Conservation (phyloP, 495 filamentous ascomycete species). For the Penicillium daleae region DNA sequence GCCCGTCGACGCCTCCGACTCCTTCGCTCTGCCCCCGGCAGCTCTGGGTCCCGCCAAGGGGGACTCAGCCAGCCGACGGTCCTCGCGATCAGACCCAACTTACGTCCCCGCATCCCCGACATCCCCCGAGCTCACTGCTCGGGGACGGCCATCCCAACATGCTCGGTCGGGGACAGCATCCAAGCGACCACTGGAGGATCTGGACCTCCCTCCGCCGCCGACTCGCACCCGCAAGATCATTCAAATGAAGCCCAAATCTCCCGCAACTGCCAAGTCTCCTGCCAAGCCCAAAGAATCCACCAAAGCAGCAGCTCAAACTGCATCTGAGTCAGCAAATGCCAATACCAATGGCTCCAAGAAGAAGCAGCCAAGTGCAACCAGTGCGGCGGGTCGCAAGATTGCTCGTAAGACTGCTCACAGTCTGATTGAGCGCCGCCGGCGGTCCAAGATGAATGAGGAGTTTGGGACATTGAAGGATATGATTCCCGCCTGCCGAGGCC, state of each 20-base stretch:
- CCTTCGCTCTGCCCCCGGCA: constrained; percentile 84
- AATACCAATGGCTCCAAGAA: constrained; percentile 57
- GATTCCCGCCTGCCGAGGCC: constrained; percentile 88
- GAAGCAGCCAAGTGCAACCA: constrained; percentile 68
- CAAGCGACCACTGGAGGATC: constrained; percentile 56
- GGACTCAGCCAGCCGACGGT: constrained; percentile 45
- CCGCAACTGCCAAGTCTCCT: constrained; percentile 30
- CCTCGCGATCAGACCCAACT: constrained; percentile 48
- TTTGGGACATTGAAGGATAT: constrained; percentile 92
- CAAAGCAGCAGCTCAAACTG: constrained; percentile 33
- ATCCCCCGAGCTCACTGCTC: constrained; percentile 48
- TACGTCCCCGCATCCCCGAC: constrained; percentile 60
- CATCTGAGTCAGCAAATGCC: constrained; percentile 23
- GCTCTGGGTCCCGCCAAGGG: constrained; percentile 58
- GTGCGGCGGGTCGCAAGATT: constrained; percentile 85
- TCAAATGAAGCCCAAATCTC: constrained; percentile 78
- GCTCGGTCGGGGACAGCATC: constrained; percentile 57
- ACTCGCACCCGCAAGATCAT: constrained; percentile 95
- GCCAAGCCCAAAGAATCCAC: constrained; percentile 32
- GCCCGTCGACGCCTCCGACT: constrained; percentile 56
- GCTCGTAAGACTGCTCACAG: constrained; percentile 96
- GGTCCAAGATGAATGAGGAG: constrained; percentile 99
- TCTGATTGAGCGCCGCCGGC: constrained; percentile 84
- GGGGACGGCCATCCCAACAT: constrained; percentile 52
- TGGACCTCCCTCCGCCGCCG: constrained; percentile 87